A percentile compares a stretch with the other conserved stretches of the same genome.
Conservation (phyloP, 345 rosid species). For the Dipteronia dyeriana region DNA sequence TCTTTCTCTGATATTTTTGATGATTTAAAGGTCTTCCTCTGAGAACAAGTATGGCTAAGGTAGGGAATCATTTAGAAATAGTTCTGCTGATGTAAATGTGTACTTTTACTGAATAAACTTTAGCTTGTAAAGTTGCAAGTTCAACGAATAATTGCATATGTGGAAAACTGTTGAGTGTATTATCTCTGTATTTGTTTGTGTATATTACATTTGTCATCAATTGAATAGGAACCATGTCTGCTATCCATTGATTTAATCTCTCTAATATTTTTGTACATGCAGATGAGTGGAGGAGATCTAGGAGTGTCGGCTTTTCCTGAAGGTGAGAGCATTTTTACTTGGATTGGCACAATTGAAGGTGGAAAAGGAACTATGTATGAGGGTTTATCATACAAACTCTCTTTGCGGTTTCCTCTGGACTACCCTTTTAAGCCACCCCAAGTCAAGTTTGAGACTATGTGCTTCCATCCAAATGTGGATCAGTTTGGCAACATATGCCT, state of each 20-base stretch:
- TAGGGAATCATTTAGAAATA: neutral
- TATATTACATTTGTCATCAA: neutral
- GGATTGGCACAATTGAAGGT: conserved; percentile 67
- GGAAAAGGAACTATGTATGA: conserved; percentile 63
- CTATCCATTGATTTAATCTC: neutral
- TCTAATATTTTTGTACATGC: neutral
- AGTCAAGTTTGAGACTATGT: conserved; percentile 64
- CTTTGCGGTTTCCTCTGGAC: conserved; percentile 57
- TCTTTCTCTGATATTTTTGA: neutral
- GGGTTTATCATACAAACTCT: conserved; percentile 64
- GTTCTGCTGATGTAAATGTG: neutral
- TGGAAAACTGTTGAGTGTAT: neutral
- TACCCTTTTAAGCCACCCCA: conserved; percentile 74
- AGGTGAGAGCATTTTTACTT: conserved; percentile 60
- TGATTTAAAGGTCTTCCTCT: neutral
- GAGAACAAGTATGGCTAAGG: neutral
- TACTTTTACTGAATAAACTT: neutral
- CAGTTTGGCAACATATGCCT: conserved; percentile 67
- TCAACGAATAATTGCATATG: no score
- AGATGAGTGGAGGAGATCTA: conserved; percentile 67
- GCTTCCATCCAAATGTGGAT: conserved; percentile 78
- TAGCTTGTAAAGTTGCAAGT: neutral
- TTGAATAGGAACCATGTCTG: neutral
- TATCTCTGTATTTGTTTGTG: neutral
- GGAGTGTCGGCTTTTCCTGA: conserved; percentile 77